These are phyloP conservation scores for Suhomyces taliae DNA, from an alignment of 1,139 yeast species.

Conservation along the genomic window DNA sequence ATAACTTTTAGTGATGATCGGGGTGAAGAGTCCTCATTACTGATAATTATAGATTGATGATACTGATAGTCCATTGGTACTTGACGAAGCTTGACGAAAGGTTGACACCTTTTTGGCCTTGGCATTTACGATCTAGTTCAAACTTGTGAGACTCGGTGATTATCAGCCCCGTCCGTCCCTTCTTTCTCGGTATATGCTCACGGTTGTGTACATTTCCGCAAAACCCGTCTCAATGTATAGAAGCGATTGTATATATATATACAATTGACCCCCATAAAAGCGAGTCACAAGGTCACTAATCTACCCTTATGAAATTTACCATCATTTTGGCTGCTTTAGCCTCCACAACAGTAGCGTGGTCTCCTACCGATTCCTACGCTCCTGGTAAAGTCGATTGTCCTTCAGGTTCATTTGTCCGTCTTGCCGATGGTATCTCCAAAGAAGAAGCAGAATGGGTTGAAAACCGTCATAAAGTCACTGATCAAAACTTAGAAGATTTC, in stretches of 20 bases:
- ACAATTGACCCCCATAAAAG: no score
- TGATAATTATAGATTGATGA: no score
- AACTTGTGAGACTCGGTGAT: neutral
- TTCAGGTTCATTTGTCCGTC: constrained; percentile 16
- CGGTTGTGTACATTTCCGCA: neutral
- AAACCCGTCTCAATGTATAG: neutral
- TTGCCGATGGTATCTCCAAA: constrained; percentile 17
- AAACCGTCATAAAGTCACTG: constrained; percentile 21
- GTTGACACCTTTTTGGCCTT: no score
- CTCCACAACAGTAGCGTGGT: constrained; percentile 13
- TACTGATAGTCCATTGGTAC: no score
- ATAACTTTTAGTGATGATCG: no score
- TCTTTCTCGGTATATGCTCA: neutral
- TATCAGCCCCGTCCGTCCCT: neutral
- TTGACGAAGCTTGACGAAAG: no score
- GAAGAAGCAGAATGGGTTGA: constrained; percentile 21
- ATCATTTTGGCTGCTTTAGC: neutral
- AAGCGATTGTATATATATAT: neutral
- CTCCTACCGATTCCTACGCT: constrained; percentile 26
- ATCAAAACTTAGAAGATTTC: constrained; percentile 20
- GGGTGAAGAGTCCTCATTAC: no score
- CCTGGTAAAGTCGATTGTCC: constrained; percentile 25
- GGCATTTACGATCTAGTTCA: no score
- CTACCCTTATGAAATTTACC: constrained; percentile 1
- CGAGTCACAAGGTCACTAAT: no score